Evolutionary conservation across 306 rosid species (phyloP), one percentile per base, ranked within the genome.

Genomic region (Betula pendula): DNA sequence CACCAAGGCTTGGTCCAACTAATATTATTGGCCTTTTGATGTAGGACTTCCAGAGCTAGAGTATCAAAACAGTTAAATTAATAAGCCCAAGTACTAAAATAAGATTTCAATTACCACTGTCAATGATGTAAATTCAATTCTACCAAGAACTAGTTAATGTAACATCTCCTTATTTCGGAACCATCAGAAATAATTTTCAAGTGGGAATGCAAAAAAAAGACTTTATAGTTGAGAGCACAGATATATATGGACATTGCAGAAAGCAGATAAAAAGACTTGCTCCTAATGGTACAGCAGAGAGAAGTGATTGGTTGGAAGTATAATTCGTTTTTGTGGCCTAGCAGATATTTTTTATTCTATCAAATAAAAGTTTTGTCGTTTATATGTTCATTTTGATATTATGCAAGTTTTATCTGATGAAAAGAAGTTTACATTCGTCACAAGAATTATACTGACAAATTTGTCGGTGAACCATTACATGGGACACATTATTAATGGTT

Each of bases 1-100:
- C 92, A 58, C 97, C 98, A 62, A 95, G 97, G 92, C 97, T 92
- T 74, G 97, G 97, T 87, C 98, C 97, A 72, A 95, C 92, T 77
- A 95, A 73, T 81, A 92, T 82, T 96, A 95, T 92, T 65, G 97
- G 96, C 81, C 79, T 95, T 80, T 83, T 84, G 53, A 95, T 89
- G 87, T 88, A 80, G 70, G 91, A 87, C 70, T 84, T 90, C 98
- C 97, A 95, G 83, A 95, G 89, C 97, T 45, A 85, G 3, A 35
- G 77, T 43, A 87, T 17, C 69, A 70, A 65, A 24, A 68, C 20
- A 67, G 58, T 29, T 65, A 8, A 65, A 8, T 17, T 3, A 65
- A 65, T 33, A 10, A 35, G 48, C 70, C 24, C 33, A 65, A 38
- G 27, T 35, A 65, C 70, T 65, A 27, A 65, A 65, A 65, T 4